A percentile compares a stretch with the other conserved stretches of the same genome.
Conservation (phyloP, 2,329 filamentous ascomycete species). For the Sphaerulina vaccinii region DNA sequence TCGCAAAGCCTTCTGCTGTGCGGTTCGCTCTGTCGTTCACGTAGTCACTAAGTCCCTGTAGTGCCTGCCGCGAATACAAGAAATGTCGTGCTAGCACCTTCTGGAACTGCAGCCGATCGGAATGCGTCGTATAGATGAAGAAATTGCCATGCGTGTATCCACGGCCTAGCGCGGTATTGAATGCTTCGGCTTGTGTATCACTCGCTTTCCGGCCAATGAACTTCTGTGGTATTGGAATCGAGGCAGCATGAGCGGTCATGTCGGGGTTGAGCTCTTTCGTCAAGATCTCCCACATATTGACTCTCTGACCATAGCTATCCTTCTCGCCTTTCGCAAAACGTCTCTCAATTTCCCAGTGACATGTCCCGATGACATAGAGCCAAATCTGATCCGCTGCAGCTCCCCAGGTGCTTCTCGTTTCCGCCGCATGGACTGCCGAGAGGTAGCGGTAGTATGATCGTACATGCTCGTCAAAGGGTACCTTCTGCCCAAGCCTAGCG, state of each 20-base stretch:
- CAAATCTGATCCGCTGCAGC: background rate
- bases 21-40: background rate
- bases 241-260: background rate
- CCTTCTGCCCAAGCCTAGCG: background rate
- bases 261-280: background rate
- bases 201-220: background rate
- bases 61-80: background rate
- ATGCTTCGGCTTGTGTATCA: background rate
- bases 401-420: background rate
- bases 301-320: background rate
- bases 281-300: constrained; percentile 1
- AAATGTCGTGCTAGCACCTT: background rate
- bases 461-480: background rate
- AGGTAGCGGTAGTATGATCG: background rate
- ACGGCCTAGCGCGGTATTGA: background rate
- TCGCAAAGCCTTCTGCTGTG: background rate
- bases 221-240: background rate
- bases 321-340: background rate
- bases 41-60: background rate
- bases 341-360: background rate
- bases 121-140: background rate
- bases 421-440: background rate
- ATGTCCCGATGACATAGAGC: background rate
- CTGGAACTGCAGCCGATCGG: background rate
- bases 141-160: background rate